Evolutionary conservation across 2,329 filamentous ascomycete species (phyloP), one percentile per base, ranked within the genome.

Genomic region (Penicillium fuscoglaucum): DNA sequence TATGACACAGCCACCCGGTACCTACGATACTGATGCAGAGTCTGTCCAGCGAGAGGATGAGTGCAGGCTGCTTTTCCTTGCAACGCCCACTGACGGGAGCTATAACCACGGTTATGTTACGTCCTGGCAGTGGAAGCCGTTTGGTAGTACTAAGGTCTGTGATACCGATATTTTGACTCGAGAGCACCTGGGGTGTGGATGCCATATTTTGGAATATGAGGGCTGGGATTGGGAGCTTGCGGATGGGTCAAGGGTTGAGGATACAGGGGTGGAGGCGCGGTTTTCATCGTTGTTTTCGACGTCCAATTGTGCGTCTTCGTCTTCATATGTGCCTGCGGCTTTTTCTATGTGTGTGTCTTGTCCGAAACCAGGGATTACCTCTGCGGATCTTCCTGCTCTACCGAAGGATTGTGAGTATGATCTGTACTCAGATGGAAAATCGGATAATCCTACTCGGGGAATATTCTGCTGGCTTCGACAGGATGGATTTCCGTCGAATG

Each of bases 161-260:
- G 49, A 52, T 24, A 24, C 28, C 2, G 26, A 52, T 21, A 21
- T 41, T 24, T 12, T 31, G 7, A 15, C 43, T 41, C 35, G 49
- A 24, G 37, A 24, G n/a, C 50, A 52, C 24, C 6, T 52, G 6
- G 6, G 29, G 1, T 44, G 39, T 13, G 39, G 37, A 15, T 52
- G 50, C 1, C 39, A 33, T 52, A 39, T 10, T n/a, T 33, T 52
- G 39, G 15, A 26, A 44, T 52, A 44, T 24, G 50, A 33, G 21
- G 19, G 28, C 9, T 52, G 40, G 28, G 21, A 15, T 52, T 52
- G 50, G 50, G 50, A 44, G 19, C 50, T 52, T 52, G 19, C 15
- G 4, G 39, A 44, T 40, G 39, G 50, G 19, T 26, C 28, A 13
- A 24, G 9, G 13, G 6, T 52, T 44, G 19, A 52, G 29, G 50